Conservation (phyloP, 345 rosid genomes). For the Citrus medica region DNA sequence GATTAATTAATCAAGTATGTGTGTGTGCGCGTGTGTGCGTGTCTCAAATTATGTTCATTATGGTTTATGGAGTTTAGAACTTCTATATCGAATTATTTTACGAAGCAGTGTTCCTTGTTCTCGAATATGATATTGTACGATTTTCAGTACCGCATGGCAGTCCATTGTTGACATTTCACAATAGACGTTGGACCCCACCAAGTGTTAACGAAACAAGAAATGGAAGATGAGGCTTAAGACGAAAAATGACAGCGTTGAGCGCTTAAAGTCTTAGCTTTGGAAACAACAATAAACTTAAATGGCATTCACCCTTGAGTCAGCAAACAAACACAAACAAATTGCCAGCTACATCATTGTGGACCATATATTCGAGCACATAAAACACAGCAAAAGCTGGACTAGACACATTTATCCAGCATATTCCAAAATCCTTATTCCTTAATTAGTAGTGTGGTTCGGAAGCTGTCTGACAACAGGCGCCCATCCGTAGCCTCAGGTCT, state of each 20-base stretch:
- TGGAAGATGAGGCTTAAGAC: too few species aligned
- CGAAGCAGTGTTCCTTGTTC: too few species aligned
- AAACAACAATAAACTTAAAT: not conserved
- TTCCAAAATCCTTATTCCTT: not conserved
- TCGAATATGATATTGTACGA: not conserved
- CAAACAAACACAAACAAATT: not conserved
- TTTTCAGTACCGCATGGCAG: not conserved
- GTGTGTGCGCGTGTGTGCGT: too few species aligned
- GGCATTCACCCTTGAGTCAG: not conserved
- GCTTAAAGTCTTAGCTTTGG: not conserved
- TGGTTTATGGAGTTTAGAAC: not conserved
- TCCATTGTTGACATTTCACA: not conserved
- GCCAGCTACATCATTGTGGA: not conserved
- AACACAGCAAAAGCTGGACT: not conserved
- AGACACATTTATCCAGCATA: not conserved
- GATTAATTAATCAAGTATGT: too few species aligned
- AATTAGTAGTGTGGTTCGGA: not conserved
- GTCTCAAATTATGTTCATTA: not conserved
- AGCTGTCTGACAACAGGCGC: not conserved
- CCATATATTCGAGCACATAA: not conserved
- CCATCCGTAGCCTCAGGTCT: not conserved
- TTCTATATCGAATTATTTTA: too few species aligned
- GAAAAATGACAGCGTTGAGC: too few species aligned
- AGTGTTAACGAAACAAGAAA: too few species aligned
- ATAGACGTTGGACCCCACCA: not conserved